Base-by-base conservation (phyloP, 345 rosid genomes). In the Eutrema yunnanense region DNA sequence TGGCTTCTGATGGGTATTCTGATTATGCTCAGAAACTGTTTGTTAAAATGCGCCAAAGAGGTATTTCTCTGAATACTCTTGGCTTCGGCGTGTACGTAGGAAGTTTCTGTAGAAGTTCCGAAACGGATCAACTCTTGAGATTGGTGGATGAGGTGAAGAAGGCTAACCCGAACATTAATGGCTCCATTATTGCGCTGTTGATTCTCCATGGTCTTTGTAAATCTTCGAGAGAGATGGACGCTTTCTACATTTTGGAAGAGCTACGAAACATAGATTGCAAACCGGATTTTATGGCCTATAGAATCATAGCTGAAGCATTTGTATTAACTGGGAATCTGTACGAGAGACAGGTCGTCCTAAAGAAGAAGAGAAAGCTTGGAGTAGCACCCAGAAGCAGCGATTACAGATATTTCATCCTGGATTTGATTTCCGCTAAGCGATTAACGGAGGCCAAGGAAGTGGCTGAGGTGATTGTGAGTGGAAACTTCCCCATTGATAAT, bases 271-370 rank as follows among this genome's bases (percentile, higher is more conserved):
- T 88, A 40, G 81, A 80, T 1, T 94, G 88, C 65, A 94, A 94
- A 64, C 98, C 98, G 46, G 98, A 91, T 83, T 94, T 94, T 76
- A 80, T 89, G 76, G 95, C 97, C 1, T 94, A 94, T 75, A 82
- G 98, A 73, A 76, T 89, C 65, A 82, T 91, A 30, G 92, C 90
- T 3, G 97, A 94, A 80, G 88, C 85, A 11, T 88, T 86, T 78
- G 82, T 84, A 14, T 33, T 26, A 37, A 72, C 50, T 22, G 87
- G 89, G 12, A 74, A 74, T 82, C 80, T 84, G 67, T 82, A 80
- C 34, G 92, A 86, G 77, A 85, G 84, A 71, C 82, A 86, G 49
- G 71, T 57, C 43, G 81, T 86, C n/a, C 65, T 91, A 70, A 91
- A 89, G 90, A 87, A 86, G 89, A 91, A 94, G 84, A 82, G 92